Conservation (phyloP, 2,329 filamentous ascomycete species). For the Nothophoma quercina region DNA sequence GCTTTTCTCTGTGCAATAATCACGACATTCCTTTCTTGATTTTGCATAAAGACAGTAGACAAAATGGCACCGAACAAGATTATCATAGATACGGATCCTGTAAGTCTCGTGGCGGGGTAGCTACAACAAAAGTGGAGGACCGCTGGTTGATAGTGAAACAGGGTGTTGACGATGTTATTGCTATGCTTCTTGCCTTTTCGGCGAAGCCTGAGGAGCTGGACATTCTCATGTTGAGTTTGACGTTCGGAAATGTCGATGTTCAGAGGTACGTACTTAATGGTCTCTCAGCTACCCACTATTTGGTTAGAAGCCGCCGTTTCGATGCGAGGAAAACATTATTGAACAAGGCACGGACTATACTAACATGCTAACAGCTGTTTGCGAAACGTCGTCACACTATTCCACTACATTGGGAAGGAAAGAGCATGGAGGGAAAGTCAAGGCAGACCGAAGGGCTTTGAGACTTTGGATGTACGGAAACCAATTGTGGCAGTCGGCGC, state of each 20-base stretch:
- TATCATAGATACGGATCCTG: constrained; percentile 97
- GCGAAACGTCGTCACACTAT: constrained; percentile 86
- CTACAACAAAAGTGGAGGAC: background rate
- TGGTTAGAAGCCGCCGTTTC: no score
- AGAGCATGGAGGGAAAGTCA: constrained; percentile 78
- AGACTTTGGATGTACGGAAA: constrained; percentile 73
- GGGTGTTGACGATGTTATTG: constrained; percentile 91
- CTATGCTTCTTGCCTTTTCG: constrained; percentile 84
- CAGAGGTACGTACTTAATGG: constrained; percentile 76
- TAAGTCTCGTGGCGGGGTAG: constrained; percentile 49
- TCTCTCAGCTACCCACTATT: no score
- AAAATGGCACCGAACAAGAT: constrained; percentile 64
- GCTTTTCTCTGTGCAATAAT: constrained; percentile 10
- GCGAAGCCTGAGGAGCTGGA: constrained; percentile 85
- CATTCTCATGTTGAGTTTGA: constrained; percentile 83
- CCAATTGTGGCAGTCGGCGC: constrained; percentile 88
- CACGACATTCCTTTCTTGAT: constrained; percentile 7
- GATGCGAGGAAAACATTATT: no score
- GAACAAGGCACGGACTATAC: background rate
- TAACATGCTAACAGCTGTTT: constrained; percentile 69
- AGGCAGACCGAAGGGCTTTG: constrained; percentile 74
- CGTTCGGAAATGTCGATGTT: constrained; percentile 92
- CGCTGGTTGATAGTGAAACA: constrained; percentile 24
- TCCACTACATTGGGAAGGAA: constrained; percentile 91
- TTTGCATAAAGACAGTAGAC: constrained; percentile 1